Evolutionary conservation across 2,329 filamentous ascomycete genomes (phyloP).

Genomic region (Cladophialophora psammophila): DNA sequence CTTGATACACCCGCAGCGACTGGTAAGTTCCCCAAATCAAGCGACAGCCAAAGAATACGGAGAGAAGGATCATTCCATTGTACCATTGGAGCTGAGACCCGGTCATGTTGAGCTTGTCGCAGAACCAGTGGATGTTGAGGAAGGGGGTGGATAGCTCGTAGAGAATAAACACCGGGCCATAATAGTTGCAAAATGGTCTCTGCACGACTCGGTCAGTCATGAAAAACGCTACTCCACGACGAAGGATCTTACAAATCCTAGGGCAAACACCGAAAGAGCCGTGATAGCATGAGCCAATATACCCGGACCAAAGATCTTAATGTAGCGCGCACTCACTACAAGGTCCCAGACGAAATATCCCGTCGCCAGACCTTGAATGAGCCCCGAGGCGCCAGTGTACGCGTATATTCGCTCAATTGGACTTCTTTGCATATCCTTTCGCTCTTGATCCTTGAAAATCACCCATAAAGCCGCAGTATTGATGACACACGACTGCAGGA

Average conservation of each 20-base stretch:
- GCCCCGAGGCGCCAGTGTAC: slow-evolving; percentile 65
- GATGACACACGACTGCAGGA: slow-evolving; percentile 66
- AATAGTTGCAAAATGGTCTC: slow-evolving; percentile 72
- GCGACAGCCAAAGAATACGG: slow-evolving; percentile 67
- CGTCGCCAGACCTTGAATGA: slow-evolving; percentile 66
- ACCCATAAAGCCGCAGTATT: slow-evolving; percentile 65
- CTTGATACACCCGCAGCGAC: slow-evolving; percentile 64
- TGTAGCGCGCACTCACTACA: slow-evolving; percentile 61
- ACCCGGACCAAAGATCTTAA: slow-evolving; percentile 66
- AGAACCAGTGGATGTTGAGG: slow-evolving; percentile 74
- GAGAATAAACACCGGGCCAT: slow-evolving; percentile 70
- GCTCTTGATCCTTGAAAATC: slow-evolving; percentile 63
- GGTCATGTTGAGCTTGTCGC: slow-evolving; percentile 71
- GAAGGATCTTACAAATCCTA: slow-evolving; percentile 66
- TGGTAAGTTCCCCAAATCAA: slow-evolving; percentile 70
- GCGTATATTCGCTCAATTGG: slow-evolving; percentile 62
- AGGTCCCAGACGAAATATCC: slow-evolving; percentile 73
- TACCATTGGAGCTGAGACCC: slow-evolving; percentile 67
- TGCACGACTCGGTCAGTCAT: slow-evolving; percentile 43
- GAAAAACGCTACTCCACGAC: neutral
- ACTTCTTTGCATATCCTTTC: slow-evolving; percentile 59
- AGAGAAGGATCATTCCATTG: slow-evolving; percentile 67
- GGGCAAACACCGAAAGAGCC: slow-evolving; percentile 66
- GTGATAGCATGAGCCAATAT: slow-evolving; percentile 68
- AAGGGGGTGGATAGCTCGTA: slow-evolving; percentile 73